Conservation (phyloP, 805 yeast species). For the Cyberlindnera samutprakarnensis region DNA sequence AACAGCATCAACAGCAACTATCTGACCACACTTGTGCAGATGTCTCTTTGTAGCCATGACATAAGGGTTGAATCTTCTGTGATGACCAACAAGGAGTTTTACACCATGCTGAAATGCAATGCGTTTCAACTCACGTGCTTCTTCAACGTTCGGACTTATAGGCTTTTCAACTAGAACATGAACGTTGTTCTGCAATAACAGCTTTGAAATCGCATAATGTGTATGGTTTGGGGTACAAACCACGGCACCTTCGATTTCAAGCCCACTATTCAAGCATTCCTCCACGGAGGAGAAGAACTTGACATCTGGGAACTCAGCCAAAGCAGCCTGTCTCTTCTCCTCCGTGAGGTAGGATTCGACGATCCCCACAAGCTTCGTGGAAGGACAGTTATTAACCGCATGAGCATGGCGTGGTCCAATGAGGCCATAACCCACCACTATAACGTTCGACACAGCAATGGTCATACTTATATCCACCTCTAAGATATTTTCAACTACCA, state of each 20-base stretch:
- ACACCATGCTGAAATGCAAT: constrained; percentile 5
- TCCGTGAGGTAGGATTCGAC: constrained; percentile 12
- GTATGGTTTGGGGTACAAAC: constrained; percentile 16
- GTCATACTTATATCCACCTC: too few relatives aligned
- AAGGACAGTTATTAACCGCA: constrained; percentile 9
- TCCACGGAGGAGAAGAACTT: constrained; percentile 8
- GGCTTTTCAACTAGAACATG: constrained; percentile 16
- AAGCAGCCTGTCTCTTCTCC: constrained; percentile 5
- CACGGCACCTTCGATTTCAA: constrained; percentile 13
- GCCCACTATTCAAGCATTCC: constrained; percentile 4
- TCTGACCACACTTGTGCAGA: constrained; percentile 9
- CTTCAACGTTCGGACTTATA: constrained; percentile 11
- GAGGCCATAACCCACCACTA: constrained; percentile 16
- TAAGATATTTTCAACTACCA: too few relatives aligned
- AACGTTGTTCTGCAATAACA: constrained; percentile 6
- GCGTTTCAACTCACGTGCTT: constrained; percentile 9
- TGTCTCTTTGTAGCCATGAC: constrained; percentile 14
- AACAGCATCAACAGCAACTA: constrained; percentile 16
- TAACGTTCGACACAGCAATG: constrained; percentile 7
- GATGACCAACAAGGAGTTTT: constrained; percentile 15
- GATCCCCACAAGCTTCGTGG: constrained; percentile 10
- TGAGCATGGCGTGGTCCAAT: constrained; percentile 18
- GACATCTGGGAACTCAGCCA: constrained; percentile 4
- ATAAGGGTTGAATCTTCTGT: constrained; percentile 18
- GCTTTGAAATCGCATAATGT: constrained; percentile 8